A percentile compares a stretch with the other conserved stretches of the same genome.
These are phyloP conservation scores for Venturia carpophila DNA, from an alignment of 2,329 filamentous ascomycete genomes.

Conservation along the genomic window DNA sequence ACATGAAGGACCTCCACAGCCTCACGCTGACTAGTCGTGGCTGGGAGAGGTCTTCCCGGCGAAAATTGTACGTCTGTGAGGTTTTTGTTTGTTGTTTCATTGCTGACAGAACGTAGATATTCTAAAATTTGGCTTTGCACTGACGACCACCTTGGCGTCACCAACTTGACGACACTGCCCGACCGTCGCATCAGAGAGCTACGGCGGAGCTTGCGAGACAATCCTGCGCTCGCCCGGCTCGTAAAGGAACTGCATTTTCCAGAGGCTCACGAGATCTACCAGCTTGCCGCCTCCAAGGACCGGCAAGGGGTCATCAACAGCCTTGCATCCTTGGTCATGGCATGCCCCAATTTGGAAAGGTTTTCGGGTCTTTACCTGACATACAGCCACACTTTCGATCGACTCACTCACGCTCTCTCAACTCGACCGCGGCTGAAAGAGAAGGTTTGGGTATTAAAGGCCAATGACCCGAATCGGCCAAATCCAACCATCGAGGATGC, in stretches of 20 bases:
- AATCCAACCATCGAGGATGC: slow-evolving; percentile 28
- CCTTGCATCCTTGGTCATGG: slow-evolving; percentile 50
- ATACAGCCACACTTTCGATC: slow-evolving; percentile 47
- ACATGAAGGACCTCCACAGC: slow-evolving; percentile 46
- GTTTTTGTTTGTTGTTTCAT: neutral
- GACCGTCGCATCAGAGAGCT: slow-evolving; percentile 46
- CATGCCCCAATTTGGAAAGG: slow-evolving; percentile 50
- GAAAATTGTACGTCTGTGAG: slow-evolving; percentile 38
- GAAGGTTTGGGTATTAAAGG: slow-evolving; percentile 47
- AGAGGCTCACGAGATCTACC: slow-evolving; percentile 37
- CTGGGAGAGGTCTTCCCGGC: slow-evolving; percentile 48
- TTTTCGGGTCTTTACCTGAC: slow-evolving; percentile 47
- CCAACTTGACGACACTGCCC: slow-evolving; percentile 38
- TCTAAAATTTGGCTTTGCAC: slow-evolving; percentile 42
- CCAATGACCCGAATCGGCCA: slow-evolving; percentile 19
- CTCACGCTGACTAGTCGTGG: slow-evolving; percentile 47
- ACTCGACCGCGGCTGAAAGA: slow-evolving; percentile 47
- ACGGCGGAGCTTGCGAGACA: slow-evolving; percentile 46
- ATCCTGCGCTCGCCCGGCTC: slow-evolving; percentile 42
- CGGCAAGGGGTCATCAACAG: slow-evolving; percentile 45
- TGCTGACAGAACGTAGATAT: slow-evolving; percentile 34
- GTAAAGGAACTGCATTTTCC: slow-evolving; percentile 48
- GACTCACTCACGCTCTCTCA: slow-evolving; percentile 48
- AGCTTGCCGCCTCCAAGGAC: slow-evolving; percentile 32
- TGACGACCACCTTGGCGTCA: slow-evolving; percentile 31